phyloP scores from a whole-genome alignment of 2,329 filamentous ascomycete species.

The Chaetomium sp. region DNA sequence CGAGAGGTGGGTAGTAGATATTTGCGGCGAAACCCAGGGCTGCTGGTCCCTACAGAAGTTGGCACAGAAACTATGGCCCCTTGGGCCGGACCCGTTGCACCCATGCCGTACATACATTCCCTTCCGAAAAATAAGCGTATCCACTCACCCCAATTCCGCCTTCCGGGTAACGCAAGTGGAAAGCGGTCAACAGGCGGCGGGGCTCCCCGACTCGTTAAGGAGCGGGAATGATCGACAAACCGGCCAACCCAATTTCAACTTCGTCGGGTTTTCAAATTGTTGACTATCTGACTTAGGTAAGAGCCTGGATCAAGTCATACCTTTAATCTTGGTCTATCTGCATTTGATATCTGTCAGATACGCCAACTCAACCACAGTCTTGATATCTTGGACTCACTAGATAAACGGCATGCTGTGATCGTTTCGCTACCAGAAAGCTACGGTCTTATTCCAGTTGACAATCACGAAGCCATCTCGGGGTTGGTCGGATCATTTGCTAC shows the following conservation, averaged over 20 bases:
- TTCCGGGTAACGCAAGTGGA: background rate
- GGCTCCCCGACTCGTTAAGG: background rate
- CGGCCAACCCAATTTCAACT: background rate
- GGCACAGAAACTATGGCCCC: too few species aligned
- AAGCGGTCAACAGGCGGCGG: background rate
- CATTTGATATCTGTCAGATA: background rate
- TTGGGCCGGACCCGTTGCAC: too few species aligned
- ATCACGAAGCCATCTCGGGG: background rate
- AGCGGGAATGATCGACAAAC: background rate
- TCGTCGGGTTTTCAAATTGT: background rate
- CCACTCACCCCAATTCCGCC: background rate
- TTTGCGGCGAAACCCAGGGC: background rate
- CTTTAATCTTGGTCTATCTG: background rate
- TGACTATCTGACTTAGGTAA: background rate
- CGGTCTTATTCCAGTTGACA: background rate
- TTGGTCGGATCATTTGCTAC: background rate
- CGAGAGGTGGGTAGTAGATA: background rate
- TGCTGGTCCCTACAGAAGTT: background rate
- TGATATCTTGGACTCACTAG: background rate
- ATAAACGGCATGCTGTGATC: slow-evolving; percentile 3
- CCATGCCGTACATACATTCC: background rate
- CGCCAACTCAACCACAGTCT: background rate
- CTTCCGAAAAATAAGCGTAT: background rate
- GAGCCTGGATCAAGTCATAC: background rate
- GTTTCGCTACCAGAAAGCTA: background rate